Evolutionary conservation across 1,284 basidiomycete genomes (phyloP).

Genomic region (Melampsora larici-populina): DNA sequence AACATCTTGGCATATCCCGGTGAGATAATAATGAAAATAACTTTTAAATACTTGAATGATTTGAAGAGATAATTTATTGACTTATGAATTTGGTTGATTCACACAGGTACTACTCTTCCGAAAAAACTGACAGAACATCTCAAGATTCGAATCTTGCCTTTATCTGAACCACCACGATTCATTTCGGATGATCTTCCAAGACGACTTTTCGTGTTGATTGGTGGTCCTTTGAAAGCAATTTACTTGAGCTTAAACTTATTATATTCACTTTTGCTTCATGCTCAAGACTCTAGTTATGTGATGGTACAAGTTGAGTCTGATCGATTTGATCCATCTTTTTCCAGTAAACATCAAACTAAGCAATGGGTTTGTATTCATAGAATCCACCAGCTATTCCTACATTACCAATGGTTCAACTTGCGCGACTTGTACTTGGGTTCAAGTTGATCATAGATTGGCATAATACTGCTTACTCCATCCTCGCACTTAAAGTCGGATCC

Average conservation of each 20-base stretch:
- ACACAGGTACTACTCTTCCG: constrained; percentile 20
- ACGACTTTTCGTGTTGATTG: constrained; percentile 24
- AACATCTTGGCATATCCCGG: constrained; percentile 82
- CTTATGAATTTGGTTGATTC: background rate
- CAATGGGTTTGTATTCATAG: constrained; percentile 56
- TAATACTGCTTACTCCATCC: constrained; percentile 90
- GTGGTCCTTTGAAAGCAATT: constrained; percentile 31
- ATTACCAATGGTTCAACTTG: constrained; percentile 75
- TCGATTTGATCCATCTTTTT: constrained; percentile 10
- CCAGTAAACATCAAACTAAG: background rate
- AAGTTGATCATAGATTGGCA: constrained; percentile 98
- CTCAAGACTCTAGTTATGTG: constrained; percentile 8
- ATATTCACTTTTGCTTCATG: constrained; percentile 13
- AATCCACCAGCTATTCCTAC: constrained; percentile 97
- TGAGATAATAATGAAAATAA: constrained; percentile 53
- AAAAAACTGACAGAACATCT: constrained; percentile 22
- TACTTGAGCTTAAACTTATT: constrained; percentile 30
- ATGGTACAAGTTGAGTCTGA: background rate
- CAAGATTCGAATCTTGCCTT: constrained; percentile 19
- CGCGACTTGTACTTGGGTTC: constrained; percentile 65
- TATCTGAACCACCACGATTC: constrained; percentile 22
- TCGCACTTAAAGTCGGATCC: constrained; percentile 73
- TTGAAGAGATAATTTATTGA: background rate
- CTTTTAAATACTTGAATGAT: background rate
- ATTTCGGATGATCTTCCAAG: constrained; percentile 15